Base-by-base conservation (phyloP, 1,139 yeast genomes). In the Candida glucosophila region DNA sequence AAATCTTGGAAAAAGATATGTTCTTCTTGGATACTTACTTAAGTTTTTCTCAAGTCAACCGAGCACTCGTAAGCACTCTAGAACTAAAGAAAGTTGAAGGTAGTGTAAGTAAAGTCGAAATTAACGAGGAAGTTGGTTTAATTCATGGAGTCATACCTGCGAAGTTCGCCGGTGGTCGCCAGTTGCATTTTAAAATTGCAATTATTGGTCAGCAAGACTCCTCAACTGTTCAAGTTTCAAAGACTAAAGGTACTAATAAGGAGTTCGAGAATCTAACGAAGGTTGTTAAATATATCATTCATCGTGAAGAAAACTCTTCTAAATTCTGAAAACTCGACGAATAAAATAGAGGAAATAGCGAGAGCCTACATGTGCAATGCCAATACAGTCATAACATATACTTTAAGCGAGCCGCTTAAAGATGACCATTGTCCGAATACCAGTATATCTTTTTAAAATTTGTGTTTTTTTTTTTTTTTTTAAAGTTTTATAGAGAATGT, bases 221-320 rank as follows among this genome's bases (percentile, higher is more conserved):
- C 7, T 70, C 81, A 23, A 63, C 67, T 20, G 55, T 77, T 27
- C 67, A 66, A 31, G 62, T 78, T 35, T 62, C 61, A 23, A 74
- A 73, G 47, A 54, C 66, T 20, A 73, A 70, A 37, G 90, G 90
- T n/a, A 72, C 80, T n/a, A 57, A 63, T n/a, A 74, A 69, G 47
- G 73, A 80, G 12, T 75, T 78, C 47, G 59, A 52, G 24, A 73
- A 70, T 42, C 57, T 79, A 37, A 60, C 64, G 11, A 56, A 55
- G 16, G 78, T 76, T 37, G 67, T 63, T 14, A 37, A 50, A 10
- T 60, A 47, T 31, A 52, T 62, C 15, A 49, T 63, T 17, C 49
- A 49, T 30, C 54, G 55, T 29, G 65, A 59, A 32, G 67, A 60
- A 31, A 44, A 47, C n/a, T n/a, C n/a, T n/a, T n/a, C n/a, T n/a